These are phyloP conservation scores for Penicillium expansum DNA, from an alignment of 2,329 filamentous ascomycete genomes.

Conservation along the genomic window DNA sequence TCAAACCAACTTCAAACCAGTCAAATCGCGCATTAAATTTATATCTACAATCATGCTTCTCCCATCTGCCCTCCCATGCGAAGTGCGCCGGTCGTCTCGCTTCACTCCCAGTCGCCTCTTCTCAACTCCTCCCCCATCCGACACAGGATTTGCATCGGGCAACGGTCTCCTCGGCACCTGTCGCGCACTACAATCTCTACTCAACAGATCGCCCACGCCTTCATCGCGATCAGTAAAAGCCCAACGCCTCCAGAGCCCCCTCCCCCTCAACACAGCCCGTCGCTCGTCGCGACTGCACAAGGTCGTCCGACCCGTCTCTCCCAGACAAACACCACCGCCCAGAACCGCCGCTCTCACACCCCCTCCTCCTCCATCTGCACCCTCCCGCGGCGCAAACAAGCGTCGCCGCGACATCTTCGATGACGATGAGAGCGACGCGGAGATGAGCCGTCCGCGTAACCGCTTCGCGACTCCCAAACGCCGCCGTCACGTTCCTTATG, in stretches of 20 bases:
- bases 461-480: slow-evolving; percentile 47
- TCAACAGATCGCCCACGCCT: slow-evolving; percentile 41
- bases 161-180: slow-evolving; percentile 43
- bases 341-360: slow-evolving; percentile 16
- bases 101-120: slow-evolving; percentile 38
- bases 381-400: slow-evolving; percentile 41
- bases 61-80: slow-evolving; percentile 47
- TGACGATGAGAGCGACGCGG: slow-evolving; percentile 17
- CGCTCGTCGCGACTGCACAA: slow-evolving; percentile 32
- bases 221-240: slow-evolving; percentile 35
- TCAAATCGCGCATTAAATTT: background rate
- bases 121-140: slow-evolving; percentile 40
- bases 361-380: slow-evolving; percentile 25
- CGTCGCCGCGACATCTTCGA: slow-evolving; percentile 35
- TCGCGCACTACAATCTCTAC: slow-evolving; percentile 43
- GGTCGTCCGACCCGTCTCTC: slow-evolving; percentile 20
- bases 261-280: slow-evolving; percentile 32
- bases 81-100: slow-evolving; percentile 39
- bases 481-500: slow-evolving; percentile 40
- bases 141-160: slow-evolving; percentile 33
- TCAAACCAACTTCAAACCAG: slow-evolving; percentile 7
- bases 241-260: slow-evolving; percentile 41
- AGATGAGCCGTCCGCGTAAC: slow-evolving; percentile 15
- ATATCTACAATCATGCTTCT: slow-evolving; percentile 40
- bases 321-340: slow-evolving; percentile 21